Evolutionary conservation across 805 yeast genomes (phyloP), one percentile per base, ranked within the genome.

Genomic region (Schwanniomyces vanrijiae): DNA sequence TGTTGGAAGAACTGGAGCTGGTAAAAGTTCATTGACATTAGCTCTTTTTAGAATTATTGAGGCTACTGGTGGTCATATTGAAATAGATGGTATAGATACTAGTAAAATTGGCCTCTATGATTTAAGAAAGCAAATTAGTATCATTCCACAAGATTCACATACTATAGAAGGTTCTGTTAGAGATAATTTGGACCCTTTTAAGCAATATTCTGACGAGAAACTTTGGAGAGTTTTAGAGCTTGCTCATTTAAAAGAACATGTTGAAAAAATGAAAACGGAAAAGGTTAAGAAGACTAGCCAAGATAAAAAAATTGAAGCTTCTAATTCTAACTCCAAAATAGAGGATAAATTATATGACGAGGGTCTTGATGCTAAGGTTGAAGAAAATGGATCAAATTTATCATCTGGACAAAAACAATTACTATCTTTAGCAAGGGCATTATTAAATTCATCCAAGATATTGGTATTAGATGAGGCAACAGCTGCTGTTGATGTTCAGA

Each of bases 1-100:
- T 46, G 86, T 92, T 71, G 96, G 96, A 37, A 78, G 96, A 62
- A 89, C 96, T 0, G 96, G 96, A 56, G 95, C 96, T 3, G 96
- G 96, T 42, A 84, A 83, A 65, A 71, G 84, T 1, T 77, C 88
- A 2, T 80, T 83, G 42, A 83, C 83, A 83, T 75, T 82, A 9
- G 86, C 87, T 1, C 63, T 83, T 46, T 83, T 75, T 59, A 68
- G 88, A 54, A 59, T 83, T 42, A 65, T 75, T 13, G 88, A 83
- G 61, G 61, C 81, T 42, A 66, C 68, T 28, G 40, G 50, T 0
- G 88, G 89, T 2, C 48, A 51, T 11, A 79, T 83, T 28, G 45
- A 49, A 14, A 82, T 83, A 54, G 89, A 83, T 59, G 86, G 76
- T 14, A 64, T 82, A 25, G 82, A 84, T 55, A 79, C 80, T 25